Evolutionary conservation across 306 rosid genomes (phyloP).

Genomic region (Cucurbita ficifolia): DNA sequence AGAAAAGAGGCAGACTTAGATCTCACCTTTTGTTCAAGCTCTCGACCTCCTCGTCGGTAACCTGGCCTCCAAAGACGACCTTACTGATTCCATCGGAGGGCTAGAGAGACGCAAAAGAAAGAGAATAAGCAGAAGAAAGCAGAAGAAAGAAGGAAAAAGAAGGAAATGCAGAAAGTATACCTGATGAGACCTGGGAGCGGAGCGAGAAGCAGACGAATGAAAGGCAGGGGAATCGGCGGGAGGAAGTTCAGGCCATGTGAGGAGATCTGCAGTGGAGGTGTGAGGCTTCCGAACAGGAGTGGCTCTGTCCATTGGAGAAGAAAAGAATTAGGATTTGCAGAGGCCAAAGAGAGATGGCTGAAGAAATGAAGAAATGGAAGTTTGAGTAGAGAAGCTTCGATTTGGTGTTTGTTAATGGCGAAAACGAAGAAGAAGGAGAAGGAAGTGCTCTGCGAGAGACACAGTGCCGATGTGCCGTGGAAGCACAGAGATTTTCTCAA

Average conservation of each 20-base stretch:
- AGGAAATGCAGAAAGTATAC: slow-evolving; percentile 8
- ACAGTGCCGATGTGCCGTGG: neutral
- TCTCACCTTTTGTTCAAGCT: slow-evolving; percentile 86
- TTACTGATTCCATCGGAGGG: slow-evolving; percentile 99
- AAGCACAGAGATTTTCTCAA: neutral
- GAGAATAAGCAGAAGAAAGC: neutral
- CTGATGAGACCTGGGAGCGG: slow-evolving; percentile 67
- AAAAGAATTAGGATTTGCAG: neutral
- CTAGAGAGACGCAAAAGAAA: slow-evolving; percentile 17
- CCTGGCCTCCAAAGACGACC: slow-evolving; percentile 97
- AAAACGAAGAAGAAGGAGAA: neutral
- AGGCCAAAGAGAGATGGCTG: neutral
- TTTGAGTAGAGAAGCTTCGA: neutral
- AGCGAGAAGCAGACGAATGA: slow-evolving; percentile 45
- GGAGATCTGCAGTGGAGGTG: slow-evolving; percentile 98
- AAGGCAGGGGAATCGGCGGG: slow-evolving; percentile 43
- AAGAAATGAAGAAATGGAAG: neutral
- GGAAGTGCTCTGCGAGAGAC: neutral
- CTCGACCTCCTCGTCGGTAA: slow-evolving; percentile 86
- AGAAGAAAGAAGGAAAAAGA: neutral
- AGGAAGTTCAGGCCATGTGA: slow-evolving; percentile 80
- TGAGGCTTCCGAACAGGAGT: slow-evolving; percentile 90
- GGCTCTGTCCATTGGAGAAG: slow-evolving; percentile 49
- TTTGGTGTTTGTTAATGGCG: neutral
- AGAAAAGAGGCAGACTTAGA: slow-evolving; percentile 19